Evolutionary conservation across 1,284 basidiomycete species (phyloP).

Genomic region (Malassezia globosa): DNA sequence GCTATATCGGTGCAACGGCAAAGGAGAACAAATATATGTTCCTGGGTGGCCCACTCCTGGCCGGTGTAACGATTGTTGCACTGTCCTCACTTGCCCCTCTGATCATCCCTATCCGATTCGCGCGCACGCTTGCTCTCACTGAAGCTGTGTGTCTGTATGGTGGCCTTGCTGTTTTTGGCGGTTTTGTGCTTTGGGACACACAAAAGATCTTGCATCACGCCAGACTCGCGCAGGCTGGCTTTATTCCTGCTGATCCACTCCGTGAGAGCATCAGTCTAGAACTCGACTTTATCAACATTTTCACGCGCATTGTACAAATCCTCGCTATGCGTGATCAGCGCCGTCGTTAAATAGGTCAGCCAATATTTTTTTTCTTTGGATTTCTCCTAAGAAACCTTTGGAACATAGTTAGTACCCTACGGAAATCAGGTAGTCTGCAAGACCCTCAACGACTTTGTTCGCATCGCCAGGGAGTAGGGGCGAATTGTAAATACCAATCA

Average conservation of each 20-base stretch:
- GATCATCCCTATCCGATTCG: slow-evolving; percentile 64
- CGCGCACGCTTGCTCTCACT: slow-evolving; percentile 63
- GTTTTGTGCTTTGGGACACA: slow-evolving; percentile 77
- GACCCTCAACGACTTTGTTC: slow-evolving; percentile 59
- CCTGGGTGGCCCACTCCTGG: slow-evolving; percentile 59
- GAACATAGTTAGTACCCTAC: slow-evolving; percentile 28
- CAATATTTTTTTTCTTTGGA: neutral
- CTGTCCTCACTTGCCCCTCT: slow-evolving; percentile 74
- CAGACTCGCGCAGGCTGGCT: slow-evolving; percentile 60
- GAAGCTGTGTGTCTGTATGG: slow-evolving; percentile 68
- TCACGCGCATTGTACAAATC: slow-evolving; percentile 68
- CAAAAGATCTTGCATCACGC: slow-evolving; percentile 68
- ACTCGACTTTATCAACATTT: slow-evolving; percentile 66
- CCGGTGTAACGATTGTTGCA: slow-evolving; percentile 70
- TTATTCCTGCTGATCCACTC: slow-evolving; percentile 62
- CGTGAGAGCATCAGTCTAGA: slow-evolving; percentile 64
- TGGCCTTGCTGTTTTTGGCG: slow-evolving; percentile 73
- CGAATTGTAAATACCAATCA: slow-evolving; percentile 66
- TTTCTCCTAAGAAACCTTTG: neutral
- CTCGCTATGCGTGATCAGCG: slow-evolving; percentile 53
- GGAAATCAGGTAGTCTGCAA: slow-evolving; percentile 41
- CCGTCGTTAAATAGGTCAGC: slow-evolving; percentile 22
- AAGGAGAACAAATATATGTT: slow-evolving; percentile 72
- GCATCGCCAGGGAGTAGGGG: slow-evolving; percentile 61
- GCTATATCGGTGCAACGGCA: slow-evolving; percentile 79